These are phyloP conservation scores for Nigrospora sphaerica DNA, from an alignment of 2,329 filamentous ascomycete genomes.

Conservation along the genomic window DNA sequence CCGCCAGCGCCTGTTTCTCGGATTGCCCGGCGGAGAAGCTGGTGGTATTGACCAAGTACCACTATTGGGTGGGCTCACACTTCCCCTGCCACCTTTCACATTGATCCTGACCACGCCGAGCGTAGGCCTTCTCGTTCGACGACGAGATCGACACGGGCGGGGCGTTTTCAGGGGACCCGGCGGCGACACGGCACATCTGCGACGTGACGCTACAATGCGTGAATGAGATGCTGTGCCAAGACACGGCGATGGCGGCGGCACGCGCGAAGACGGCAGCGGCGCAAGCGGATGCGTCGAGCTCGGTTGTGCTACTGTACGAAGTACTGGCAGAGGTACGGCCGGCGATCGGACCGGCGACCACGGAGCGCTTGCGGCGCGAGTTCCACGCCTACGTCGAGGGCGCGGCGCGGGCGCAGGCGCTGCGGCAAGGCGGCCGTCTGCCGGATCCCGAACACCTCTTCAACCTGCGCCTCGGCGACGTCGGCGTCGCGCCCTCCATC, in stretches of 20 bases:
- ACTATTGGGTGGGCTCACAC: slow-evolving; percentile 15
- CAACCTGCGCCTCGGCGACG: slow-evolving; percentile 17
- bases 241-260: slow-evolving; percentile 1
- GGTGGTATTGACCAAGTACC: slow-evolving; percentile 15
- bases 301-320: slow-evolving; percentile 18
- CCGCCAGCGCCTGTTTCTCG: slow-evolving; percentile 18
- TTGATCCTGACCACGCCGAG: too few species aligned
- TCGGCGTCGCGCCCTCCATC: slow-evolving; percentile 20
- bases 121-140: slow-evolving; percentile 20
- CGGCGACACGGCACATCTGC: slow-evolving; percentile 14
- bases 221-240: slow-evolving; percentile 16
- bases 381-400: slow-evolving; percentile 20
- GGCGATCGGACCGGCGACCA: slow-evolving; percentile 11
- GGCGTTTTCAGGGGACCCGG: slow-evolving; percentile 17
- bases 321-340: slow-evolving; percentile 16
- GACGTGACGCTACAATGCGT: slow-evolving; percentile 16
- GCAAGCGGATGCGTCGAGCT: slow-evolving; percentile 10
- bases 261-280: slow-evolving; percentile 9
- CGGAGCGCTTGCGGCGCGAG: slow-evolving; percentile 15
- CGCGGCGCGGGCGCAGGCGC: slow-evolving; percentile 16
- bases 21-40: slow-evolving; percentile 19
- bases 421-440: slow-evolving; percentile 13
- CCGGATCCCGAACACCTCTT: slow-evolving; percentile 21
- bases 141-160: slow-evolving; percentile 22
- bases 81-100: neutral